Percentiles rank a stretch among this genome's conserved stretches.
phyloP scores from a whole-genome alignment of 108 stramenopile species.

The Stephanodiscus minutulus region DNA sequence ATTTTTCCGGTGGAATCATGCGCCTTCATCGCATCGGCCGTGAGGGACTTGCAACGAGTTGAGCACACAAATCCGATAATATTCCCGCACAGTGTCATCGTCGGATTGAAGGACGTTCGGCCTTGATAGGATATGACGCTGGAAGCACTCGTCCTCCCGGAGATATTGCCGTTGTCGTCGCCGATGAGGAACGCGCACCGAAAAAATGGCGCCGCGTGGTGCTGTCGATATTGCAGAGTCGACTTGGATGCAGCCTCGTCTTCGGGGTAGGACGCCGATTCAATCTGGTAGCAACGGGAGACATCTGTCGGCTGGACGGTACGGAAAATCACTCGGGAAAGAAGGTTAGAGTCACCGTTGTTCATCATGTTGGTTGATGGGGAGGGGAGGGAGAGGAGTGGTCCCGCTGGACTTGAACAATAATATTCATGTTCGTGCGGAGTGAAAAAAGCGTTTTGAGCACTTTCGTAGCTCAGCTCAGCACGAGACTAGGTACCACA shows the following conservation, averaged over 20 bases:
- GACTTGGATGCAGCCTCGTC: slow-evolving; percentile 87
- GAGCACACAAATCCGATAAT: slow-evolving; percentile 85
- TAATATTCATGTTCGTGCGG: too few relatives aligned
- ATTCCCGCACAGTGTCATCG: slow-evolving; percentile 23
- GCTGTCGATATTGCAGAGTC: slow-evolving; percentile 83
- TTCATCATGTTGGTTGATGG: not conserved
- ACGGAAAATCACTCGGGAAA: slow-evolving; percentile 52
- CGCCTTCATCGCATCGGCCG: slow-evolving; percentile 60
- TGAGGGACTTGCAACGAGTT: slow-evolving; percentile 71
- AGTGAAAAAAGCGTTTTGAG: too few relatives aligned
- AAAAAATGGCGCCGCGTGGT: slow-evolving; percentile 83
- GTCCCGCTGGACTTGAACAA: not conserved
- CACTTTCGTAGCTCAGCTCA: not conserved
- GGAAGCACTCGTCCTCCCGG: slow-evolving; percentile 22
- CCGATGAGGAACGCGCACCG: slow-evolving; percentile 71
- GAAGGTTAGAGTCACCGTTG: slow-evolving; percentile 8
- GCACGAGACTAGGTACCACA: too few relatives aligned
- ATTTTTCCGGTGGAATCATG: slow-evolving; percentile 75
- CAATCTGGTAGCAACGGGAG: slow-evolving; percentile 60
- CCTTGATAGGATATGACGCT: slow-evolving; percentile 25
- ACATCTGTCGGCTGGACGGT: slow-evolving; percentile 77
- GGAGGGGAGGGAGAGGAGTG: not conserved
- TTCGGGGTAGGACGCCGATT: slow-evolving; percentile 68
- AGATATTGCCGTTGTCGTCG: slow-evolving; percentile 7
- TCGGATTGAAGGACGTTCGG: slow-evolving; percentile 18